Base-by-base conservation (phyloP, 495 filamentous ascomycete genomes). In the Penicillium subrubescens region DNA sequence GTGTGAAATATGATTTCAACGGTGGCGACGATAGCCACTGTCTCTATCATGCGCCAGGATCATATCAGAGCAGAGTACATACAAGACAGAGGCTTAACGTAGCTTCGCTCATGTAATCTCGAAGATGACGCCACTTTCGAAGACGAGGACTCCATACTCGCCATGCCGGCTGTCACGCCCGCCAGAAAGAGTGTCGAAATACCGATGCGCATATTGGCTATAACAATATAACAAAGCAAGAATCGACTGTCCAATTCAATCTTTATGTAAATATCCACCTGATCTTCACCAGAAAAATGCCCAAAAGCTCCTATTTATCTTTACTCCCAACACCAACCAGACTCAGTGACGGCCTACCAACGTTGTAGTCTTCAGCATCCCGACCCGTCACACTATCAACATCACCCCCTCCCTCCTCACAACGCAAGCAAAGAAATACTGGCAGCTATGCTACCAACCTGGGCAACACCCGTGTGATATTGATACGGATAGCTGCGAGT, bases 151-250 rank as follows among this genome's bases (percentile, higher is more conserved):
- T 29, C 56, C 15, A 17, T 21, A 8, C 43, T 23, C 6, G n/a
- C 19, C 23, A 43, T 23, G 21, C 21, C 12, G 17, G 67, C 46
- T 10, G 62, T 35, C 57, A 70, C 43, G n/a, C 60, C 57, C 2
- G 60, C 64, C n/a, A 70, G 53, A 43, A 64, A 8, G 8, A 67
- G 43, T 19, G 37, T 27, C 12, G 65, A 12, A n/a, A 64, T 33
- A 4, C 61, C 48, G 34, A 72, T 61, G 19, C 44, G 66, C 69
- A 71, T 71, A n/a, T 31, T 65, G 35, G 3, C 12, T 37, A 37
- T 37, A 37, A 5, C 0, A n/a, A 44, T 37, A 37, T 37, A 37
- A 5, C 0, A n/a, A 44, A 27, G 7, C 0, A n/a, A 44, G n/a
- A 8, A 44, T 15, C 19, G 1, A 19, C 6, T 44, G 7, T n/a